Evolutionary conservation across 306 rosid species (phyloP).

Genomic region (Bauhinia variegata): DNA sequence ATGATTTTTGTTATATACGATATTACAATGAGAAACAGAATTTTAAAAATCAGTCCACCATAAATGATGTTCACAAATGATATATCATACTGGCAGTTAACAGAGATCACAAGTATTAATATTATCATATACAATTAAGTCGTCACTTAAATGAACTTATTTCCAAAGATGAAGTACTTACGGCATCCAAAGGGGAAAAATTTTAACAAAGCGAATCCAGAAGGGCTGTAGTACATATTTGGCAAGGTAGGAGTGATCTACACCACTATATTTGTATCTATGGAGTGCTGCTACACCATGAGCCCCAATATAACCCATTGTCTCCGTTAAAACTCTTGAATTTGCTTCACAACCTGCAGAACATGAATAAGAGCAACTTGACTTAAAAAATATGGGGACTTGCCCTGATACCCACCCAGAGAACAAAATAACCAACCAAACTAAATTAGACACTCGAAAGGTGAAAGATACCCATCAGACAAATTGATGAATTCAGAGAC

Average conservation of each 20-base stretch:
- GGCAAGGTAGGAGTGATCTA: slow-evolving; percentile 82
- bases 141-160: slow-evolving; percentile 17
- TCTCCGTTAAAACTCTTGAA: slow-evolving; percentile 32
- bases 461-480: not conserved
- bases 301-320: slow-evolving; percentile 85
- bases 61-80: slow-evolving; percentile 18
- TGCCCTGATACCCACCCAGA: not conserved
- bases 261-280: slow-evolving; percentile 84
- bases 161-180: slow-evolving; percentile 50
- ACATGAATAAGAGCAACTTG: slow-evolving; percentile 27
- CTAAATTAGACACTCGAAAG: slow-evolving; percentile 11
- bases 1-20: not conserved
- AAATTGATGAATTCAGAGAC: slow-evolving; percentile 17
- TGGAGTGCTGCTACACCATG: slow-evolving; percentile 85
- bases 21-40: not conserved
- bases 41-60: slow-evolving; percentile 15
- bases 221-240: slow-evolving; percentile 95
- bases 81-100: slow-evolving; percentile 14
- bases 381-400: slow-evolving; percentile 26
- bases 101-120: not conserved
- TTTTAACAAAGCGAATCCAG: slow-evolving; percentile 72
- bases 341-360: slow-evolving; percentile 51
- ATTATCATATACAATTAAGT: slow-evolving; percentile 4
- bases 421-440: slow-evolving; percentile 5
- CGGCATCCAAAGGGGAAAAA: slow-evolving; percentile 99